Evolutionary conservation across 306 rosid genomes (phyloP), one percentile per base, ranked within the genome.

Genomic region (Fragaria nilgerrensis): DNA sequence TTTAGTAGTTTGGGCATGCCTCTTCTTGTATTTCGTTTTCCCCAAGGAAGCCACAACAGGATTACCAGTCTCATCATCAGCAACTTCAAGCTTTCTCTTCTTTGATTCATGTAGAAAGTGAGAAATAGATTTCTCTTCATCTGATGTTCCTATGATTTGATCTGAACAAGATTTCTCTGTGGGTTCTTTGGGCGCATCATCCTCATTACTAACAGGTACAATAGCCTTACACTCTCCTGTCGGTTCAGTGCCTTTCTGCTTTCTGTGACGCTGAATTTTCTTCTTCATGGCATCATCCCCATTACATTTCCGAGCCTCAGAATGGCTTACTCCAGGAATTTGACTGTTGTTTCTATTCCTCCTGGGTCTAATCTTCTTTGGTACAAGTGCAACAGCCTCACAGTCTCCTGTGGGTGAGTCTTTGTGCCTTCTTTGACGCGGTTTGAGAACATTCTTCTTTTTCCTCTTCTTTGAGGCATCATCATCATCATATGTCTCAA

Each of bases 31-130:
- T 79, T 80, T 84, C 29, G 68, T 72, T 73, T 41, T 72, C 79
- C 69, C 10, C 56, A 72, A 56, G 58, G 78, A 71, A 75, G 82
- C 44, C n/a, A 79, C 67, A 76, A 77, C 53, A 37, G n/a, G 1
- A 59, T 76, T 70, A 65, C 25, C 73, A 64, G 25, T n/a, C 13
- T 7, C 5, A 52, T 15, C 75, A 79, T 74, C 47, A 19, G 65
- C 39, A 76, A n/a, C 75, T 50, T 55, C 70, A 66, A 76, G 74
- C 45, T 55, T 84, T 85, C 71, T 80, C 84, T 90, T 87, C 85
- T 81, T 84, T 23, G 82, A 67, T 81, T 53, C 80, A 56, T 78
- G 74, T 69, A 72, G 34, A 80, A 56, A 80, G 78, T 59, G 34
- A 82, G 89, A 84, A 73, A 88, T 72, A 8, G 63, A 20, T 41